phyloP scores from a whole-genome alignment of 768 basidiomycete genomes.

The Rhodotorula paludigena region DNA sequence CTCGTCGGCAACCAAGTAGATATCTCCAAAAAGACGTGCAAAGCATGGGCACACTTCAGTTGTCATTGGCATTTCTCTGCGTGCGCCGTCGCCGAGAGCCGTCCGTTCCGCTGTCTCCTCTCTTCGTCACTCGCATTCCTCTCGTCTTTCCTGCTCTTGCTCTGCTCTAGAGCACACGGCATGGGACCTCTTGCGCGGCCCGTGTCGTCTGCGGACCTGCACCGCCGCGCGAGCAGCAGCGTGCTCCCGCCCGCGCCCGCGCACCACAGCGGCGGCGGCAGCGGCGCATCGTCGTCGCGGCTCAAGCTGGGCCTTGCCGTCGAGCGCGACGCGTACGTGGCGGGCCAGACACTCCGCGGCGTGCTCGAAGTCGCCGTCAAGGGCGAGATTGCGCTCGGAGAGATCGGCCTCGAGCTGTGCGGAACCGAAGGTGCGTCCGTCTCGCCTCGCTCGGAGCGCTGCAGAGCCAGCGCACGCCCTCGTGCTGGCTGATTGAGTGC shows the following conservation, averaged over 20 bases:
- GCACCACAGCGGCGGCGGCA: neutral
- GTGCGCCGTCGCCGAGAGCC: no score
- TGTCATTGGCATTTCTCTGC: no score
- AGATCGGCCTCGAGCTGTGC: constrained; percentile 33
- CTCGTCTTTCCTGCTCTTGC: neutral
- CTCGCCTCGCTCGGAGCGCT: neutral
- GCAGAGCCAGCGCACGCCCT: no score
- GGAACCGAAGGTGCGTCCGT: constrained; percentile 38
- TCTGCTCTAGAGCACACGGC: no score
- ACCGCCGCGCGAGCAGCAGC: neutral
- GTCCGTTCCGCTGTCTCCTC: no score
- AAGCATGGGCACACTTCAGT: no score
- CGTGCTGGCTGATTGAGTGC: no score
- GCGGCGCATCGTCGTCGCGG: neutral
- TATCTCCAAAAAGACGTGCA: neutral
- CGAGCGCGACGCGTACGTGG: constrained; percentile 14
- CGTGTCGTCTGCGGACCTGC: neutral
- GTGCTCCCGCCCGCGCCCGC: neutral
- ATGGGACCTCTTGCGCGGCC: neutral
- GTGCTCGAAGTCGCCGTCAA: constrained; percentile 34
- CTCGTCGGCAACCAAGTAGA: neutral
- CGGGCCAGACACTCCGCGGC: constrained; percentile 32
- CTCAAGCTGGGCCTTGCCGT: constrained; percentile 10
- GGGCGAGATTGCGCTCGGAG: constrained; percentile 28
- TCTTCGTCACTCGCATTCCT: neutral